Evolutionary conservation across 495 filamentous ascomycete genomes (phyloP), one percentile per base, ranked within the genome.

Genomic region (Haplographium delicatum): DNA sequence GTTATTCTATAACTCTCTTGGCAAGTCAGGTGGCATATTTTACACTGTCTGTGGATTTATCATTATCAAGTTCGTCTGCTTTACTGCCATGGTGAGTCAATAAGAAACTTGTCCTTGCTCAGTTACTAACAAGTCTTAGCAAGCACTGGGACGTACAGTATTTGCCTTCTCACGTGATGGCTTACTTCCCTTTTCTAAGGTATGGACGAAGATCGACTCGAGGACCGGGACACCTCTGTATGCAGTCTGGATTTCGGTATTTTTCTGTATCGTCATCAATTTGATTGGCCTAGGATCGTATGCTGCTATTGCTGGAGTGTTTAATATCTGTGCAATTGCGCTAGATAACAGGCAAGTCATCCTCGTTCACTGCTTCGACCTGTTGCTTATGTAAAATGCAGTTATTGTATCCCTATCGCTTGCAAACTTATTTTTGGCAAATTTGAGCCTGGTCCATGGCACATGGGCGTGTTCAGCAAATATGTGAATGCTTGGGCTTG

Each of bases 81-180:
- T 83, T 63, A 79, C 80, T 6, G 80, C 79, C 37, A 73, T 80
- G 60, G 51, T 49, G 39, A 9, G 33, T 41, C n/a, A 2, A n/a
- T n/a, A n/a, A n/a, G n/a, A n/a, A n/a, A n/a, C n/a, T n/a, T n/a
- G n/a, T n/a, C n/a, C n/a, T n/a, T n/a, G n/a, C n/a, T n/a, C 16
- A 24, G 15, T 18, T 31, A 24, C 25, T 34, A 23, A 26, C 28
- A 20, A 13, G 11, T 33, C n/a, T 18, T 15, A 54, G 51, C 81
- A 84, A 61, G 66, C 81, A 3, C 70, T 79, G n/a, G 75, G 65
- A 26, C 74, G 81, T 10, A 85, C 76, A 19, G 71, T 84, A 44
- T 84, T 79, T 52, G 80, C 81, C 27, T 80, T 81, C 54, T 75
- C 80, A 2, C 75, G 80, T 30, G 81, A 84, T 56, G 68, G 72